Evolutionary conservation across 352 stramenopile species (phyloP).

Genomic region (Phytophthora pisi): DNA sequence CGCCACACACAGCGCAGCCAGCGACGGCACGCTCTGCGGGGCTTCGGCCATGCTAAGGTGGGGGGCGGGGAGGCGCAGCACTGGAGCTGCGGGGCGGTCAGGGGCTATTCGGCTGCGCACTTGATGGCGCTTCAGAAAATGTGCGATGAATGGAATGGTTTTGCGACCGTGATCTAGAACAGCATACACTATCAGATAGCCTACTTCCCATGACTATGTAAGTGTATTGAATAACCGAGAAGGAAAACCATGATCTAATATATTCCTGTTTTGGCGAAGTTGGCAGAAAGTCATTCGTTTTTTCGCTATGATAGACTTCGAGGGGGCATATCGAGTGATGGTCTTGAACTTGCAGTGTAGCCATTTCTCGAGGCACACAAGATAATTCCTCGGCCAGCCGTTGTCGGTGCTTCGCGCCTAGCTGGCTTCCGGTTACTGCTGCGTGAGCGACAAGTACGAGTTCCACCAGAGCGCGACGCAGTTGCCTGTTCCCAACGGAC

Average conservation of each 20-base stretch:
- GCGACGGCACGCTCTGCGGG: conserved; percentile 42
- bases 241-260: background rate
- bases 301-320: background rate
- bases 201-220: background rate
- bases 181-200: background rate
- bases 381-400: conserved; percentile 26
- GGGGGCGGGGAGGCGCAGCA: background rate
- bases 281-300: background rate
- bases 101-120: conserved; percentile 2
- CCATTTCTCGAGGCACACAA: conserved; percentile 24
- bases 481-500: conserved; percentile 53
- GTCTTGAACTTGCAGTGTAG: conserved; percentile 25
- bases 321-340: conserved; percentile 15
- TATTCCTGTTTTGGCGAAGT: background rate
- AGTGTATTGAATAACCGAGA: too few relatives aligned
- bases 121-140: conserved; percentile 18
- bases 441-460: conserved; percentile 74
- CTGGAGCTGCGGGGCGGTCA: background rate
- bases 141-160: conserved; percentile 28
- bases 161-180: conserved; percentile 2
- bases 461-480: conserved; percentile 81
- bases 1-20: conserved; percentile 69
- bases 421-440: conserved; percentile 39
- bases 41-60: conserved; percentile 24
- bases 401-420: conserved; percentile 2